A percentile compares a stretch with the other conserved stretches of the same genome.
phyloP scores from a whole-genome alignment of 768 basidiomycete species.

The Auriscalpium vulgare region DNA sequence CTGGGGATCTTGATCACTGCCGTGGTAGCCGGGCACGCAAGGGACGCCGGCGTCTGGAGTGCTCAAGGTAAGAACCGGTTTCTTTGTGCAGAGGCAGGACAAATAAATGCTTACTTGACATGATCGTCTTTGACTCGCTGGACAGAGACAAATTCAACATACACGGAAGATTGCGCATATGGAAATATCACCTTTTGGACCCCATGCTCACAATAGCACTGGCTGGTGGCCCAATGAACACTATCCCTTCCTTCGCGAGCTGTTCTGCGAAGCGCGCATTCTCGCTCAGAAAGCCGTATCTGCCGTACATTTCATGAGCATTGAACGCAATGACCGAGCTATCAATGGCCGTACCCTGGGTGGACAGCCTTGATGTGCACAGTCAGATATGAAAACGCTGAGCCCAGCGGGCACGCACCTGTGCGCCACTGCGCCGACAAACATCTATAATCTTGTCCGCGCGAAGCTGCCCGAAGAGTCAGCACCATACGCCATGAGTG shows the following conservation, averaged over 20 bases:
- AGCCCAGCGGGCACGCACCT: slow-evolving; percentile 38
- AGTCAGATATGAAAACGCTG: background rate
- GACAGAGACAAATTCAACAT: background rate
- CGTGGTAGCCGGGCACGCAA: slow-evolving; percentile 93
- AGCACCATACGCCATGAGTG: background rate
- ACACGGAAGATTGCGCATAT: background rate
- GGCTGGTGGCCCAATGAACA: slow-evolving; percentile 87
- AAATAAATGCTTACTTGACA: slow-evolving; percentile 52
- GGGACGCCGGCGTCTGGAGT: slow-evolving; percentile 75
- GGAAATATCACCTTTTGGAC: slow-evolving; percentile 67
- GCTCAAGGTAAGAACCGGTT: background rate
- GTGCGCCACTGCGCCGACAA: slow-evolving; percentile 74
- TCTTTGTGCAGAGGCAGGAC: background rate
- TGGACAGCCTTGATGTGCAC: slow-evolving; percentile 63
- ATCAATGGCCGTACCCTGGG: slow-evolving; percentile 53
- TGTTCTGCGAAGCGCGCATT: slow-evolving; percentile 75
- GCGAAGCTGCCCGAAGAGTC: slow-evolving; percentile 43
- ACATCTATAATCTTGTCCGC: slow-evolving; percentile 86
- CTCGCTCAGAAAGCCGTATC: slow-evolving; percentile 89
- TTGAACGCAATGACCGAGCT: background rate
- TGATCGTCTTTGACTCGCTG: slow-evolving; percentile 93
- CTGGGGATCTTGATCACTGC: slow-evolving; percentile 67
- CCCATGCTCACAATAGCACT: slow-evolving; percentile 91
- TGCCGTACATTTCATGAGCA: slow-evolving; percentile 17
- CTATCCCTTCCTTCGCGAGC: slow-evolving; percentile 70